These are phyloP conservation scores for Kwoniella sp. DNA, from an alignment of 768 basidiomycete genomes.

Conservation along the genomic window DNA sequence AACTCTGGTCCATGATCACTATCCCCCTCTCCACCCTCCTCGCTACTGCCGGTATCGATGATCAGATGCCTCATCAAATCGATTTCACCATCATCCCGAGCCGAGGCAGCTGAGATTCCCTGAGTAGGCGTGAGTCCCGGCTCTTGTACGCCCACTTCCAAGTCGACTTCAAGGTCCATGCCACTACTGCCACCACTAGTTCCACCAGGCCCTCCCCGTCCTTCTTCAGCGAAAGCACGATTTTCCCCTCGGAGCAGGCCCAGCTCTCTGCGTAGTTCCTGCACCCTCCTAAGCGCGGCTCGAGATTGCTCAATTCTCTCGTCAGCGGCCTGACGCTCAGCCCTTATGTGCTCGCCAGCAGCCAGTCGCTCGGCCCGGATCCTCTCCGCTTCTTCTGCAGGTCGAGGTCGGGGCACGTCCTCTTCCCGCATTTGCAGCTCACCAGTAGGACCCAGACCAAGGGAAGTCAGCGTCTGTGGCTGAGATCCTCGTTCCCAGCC, in stretches of 20 bases:
- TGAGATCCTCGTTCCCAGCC: not conserved
- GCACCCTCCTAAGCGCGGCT: constrained; percentile 3
- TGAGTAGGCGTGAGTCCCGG: constrained; percentile 15
- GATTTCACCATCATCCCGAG: not conserved
- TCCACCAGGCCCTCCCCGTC: not conserved
- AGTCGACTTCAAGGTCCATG: not conserved
- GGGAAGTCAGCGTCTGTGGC: too few species aligned
- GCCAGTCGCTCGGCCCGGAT: not conserved
- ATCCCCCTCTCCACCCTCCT: not conserved
- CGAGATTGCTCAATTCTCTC: constrained; percentile 10
- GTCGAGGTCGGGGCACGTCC: not conserved
- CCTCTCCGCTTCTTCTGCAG: constrained; percentile 5
- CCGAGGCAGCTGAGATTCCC: constrained; percentile 10
- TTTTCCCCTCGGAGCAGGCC: not conserved
- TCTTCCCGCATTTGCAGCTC: too few species aligned
- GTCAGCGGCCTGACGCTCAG: constrained; percentile 15
- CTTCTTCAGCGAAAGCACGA: not conserved
- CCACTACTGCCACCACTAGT: not conserved
- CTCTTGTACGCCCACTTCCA: constrained; percentile 4
- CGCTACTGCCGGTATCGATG: not conserved
- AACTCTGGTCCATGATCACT: not conserved
- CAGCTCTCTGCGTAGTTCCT: constrained; percentile 1
- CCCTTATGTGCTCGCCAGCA: constrained; percentile 5
- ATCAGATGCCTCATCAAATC: constrained; percentile 1
- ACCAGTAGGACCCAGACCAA: too few species aligned